Evolutionary conservation across 2,329 filamentous ascomycete genomes (phyloP), one percentile per base, ranked within the genome.

Genomic region (Stemphylium vesicarium): DNA sequence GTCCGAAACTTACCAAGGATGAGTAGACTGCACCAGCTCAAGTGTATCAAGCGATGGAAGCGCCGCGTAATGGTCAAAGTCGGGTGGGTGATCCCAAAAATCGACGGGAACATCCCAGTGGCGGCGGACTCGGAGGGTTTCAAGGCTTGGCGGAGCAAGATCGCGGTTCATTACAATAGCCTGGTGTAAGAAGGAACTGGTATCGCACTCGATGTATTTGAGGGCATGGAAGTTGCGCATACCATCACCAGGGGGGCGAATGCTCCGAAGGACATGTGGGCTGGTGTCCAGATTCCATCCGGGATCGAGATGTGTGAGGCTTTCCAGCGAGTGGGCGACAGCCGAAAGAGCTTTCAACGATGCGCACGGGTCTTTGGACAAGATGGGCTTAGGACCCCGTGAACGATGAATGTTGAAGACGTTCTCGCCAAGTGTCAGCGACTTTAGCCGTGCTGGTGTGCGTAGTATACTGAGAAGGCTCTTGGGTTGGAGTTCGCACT

Each of bases 381-480:
- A 49, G 8, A 53, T 45, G 0, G 69, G 65, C 5, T 56, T 44
- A 3, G 57, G 11, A n/a, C 49, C 31, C 9, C 56, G 47, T 12
- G 54, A 53, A 1, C 52, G 45, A 22, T 60, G 62, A 16, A 63
- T 55, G 24, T 73, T 72, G 56, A 62, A 67, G 1, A 70, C 62
- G 20, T 74, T 74, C 49, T 76, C 74, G 16, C 73, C 72, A 5
- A 76, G 59, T 0, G 68, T 72, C 15, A 76, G 63, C 12, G 64
- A 57, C 52, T 67, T 71, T 12, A 76, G 56, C 2, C 50, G 57
- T 29, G 65, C 67, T 1, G 74, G 73, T 3, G 66, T 69, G 29
- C 54, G 40, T 10, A 76, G 47, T 4, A 75, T 69, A 18, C 61
- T 59, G 2, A 39, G 52, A 32, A 76, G 40, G 26, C 63, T 66